These are phyloP conservation scores for Sporothrix sp. DNA, from an alignment of 2,329 filamentous ascomycete species.

Conservation along the genomic window DNA sequence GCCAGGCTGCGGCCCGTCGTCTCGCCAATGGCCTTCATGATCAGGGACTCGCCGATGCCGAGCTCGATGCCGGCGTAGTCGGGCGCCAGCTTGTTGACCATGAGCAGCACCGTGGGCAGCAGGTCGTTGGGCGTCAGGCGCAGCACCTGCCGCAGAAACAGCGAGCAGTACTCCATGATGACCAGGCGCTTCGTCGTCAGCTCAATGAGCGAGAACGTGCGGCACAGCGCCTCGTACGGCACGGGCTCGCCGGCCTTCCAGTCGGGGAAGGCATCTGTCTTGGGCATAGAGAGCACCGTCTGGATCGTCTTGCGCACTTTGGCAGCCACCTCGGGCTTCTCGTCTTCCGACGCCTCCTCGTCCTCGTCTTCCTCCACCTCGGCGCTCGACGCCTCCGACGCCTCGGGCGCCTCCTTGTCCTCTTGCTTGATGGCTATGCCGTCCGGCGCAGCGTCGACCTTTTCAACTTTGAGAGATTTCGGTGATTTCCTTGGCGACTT, in stretches of 20 bases:
- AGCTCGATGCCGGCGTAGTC: slow-evolving; percentile 95
- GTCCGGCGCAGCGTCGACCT: not conserved
- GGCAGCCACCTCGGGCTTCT: slow-evolving; percentile 57
- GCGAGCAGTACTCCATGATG: slow-evolving; percentile 79
- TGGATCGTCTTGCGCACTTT: slow-evolving; percentile 77
- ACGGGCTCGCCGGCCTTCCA: slow-evolving; percentile 85
- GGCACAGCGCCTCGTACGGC: slow-evolving; percentile 88
- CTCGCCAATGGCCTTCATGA: slow-evolving; percentile 98
- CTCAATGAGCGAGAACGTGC: slow-evolving; percentile 88
- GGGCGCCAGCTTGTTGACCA: slow-evolving; percentile 96
- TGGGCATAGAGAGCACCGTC: slow-evolving; percentile 65
- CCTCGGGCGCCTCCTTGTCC: slow-evolving; percentile 40
- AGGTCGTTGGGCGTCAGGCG: slow-evolving; percentile 81
- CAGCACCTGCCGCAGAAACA: slow-evolving; percentile 90
- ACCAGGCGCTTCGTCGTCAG: slow-evolving; percentile 85
- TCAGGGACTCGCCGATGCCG: slow-evolving; percentile 95
- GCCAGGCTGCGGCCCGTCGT: slow-evolving; percentile 78
- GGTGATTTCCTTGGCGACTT: too few species aligned
- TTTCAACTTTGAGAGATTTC: not conserved
- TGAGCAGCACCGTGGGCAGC: slow-evolving; percentile 78
- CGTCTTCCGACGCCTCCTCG: slow-evolving; percentile 38
- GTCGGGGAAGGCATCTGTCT: slow-evolving; percentile 82
- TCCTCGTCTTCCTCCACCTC: slow-evolving; percentile 32
- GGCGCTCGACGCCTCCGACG: slow-evolving; percentile 28
- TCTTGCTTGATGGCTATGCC: slow-evolving; percentile 28